phyloP scores from a whole-genome alignment of 352 stramenopile species.

The Pythium oligandrum region DNA sequence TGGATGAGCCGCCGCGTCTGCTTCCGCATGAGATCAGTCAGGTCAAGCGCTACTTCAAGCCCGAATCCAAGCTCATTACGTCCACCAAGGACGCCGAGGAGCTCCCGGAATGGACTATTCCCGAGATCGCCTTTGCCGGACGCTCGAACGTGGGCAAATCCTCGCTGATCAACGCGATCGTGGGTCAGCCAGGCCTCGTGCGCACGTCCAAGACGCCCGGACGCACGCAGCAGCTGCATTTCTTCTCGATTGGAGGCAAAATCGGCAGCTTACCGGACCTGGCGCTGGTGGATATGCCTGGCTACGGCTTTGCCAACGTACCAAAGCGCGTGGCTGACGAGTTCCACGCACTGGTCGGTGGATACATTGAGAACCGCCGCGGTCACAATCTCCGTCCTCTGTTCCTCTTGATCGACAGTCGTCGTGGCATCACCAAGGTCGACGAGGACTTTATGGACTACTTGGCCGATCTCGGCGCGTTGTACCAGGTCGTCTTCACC shows the following conservation, averaged over 20 bases:
- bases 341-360: slow-evolving; percentile 78
- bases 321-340: slow-evolving; percentile 67
- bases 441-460: slow-evolving; percentile 89
- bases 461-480: slow-evolving; percentile 66
- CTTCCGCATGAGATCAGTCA: slow-evolving; percentile 58
- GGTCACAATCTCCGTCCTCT: slow-evolving; percentile 69
- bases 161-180: slow-evolving; percentile 84
- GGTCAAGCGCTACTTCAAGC: slow-evolving; percentile 57
- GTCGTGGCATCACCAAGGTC: slow-evolving; percentile 65
- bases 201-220: slow-evolving; percentile 85
- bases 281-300: slow-evolving; percentile 81
- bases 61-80: slow-evolving; percentile 60
- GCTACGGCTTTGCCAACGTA: slow-evolving; percentile 81
- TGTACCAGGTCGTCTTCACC: slow-evolving; percentile 90
- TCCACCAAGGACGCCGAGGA: slow-evolving; percentile 48
- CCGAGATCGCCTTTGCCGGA: slow-evolving; percentile 82
- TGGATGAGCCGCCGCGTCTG: slow-evolving; percentile 41
- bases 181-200: slow-evolving; percentile 57
- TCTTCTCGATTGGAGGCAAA: slow-evolving; percentile 78
- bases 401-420: slow-evolving; percentile 75
- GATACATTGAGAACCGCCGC: slow-evolving; percentile 63
- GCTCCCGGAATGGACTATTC: slow-evolving; percentile 60
- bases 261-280: slow-evolving; percentile 59
- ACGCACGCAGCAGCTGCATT: slow-evolving; percentile 75
- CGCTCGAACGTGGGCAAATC: slow-evolving; percentile 89